phyloP scores from a whole-genome alignment of 2,329 filamentous ascomycete species.

The Claviceps digitariae region DNA sequence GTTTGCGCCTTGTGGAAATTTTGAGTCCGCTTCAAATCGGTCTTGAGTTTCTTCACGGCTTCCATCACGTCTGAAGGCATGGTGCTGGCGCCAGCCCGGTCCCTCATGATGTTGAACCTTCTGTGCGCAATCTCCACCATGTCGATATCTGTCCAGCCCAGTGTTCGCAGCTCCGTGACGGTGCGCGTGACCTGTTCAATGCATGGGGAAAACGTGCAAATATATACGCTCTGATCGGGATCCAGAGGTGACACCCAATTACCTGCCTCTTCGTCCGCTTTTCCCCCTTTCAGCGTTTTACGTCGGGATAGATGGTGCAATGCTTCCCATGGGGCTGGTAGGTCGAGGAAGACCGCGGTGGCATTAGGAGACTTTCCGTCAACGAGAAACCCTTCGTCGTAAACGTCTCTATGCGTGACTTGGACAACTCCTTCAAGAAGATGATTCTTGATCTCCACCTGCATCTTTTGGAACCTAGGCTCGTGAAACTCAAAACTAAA shows the following conservation, averaged over 20 bases:
- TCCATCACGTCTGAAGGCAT: constrained; percentile 65
- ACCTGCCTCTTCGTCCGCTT: constrained; percentile 11
- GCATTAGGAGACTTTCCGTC: constrained; percentile 46
- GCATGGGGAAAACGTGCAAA: constrained; percentile 94
- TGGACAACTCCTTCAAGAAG: constrained; percentile 51
- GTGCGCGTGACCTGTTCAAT: constrained; percentile 92
- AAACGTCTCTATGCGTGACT: constrained; percentile 69
- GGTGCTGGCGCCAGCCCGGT: constrained; percentile 63
- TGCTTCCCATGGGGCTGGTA: constrained; percentile 71
- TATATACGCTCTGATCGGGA: constrained; percentile 54
- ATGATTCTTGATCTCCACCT: constrained; percentile 56
- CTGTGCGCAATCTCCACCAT: constrained; percentile 83
- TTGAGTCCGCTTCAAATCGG: constrained; percentile 57
- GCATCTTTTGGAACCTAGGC: constrained; percentile 54
- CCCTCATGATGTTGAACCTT: constrained; percentile 68
- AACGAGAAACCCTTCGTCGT: constrained; percentile 57
- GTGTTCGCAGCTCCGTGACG: constrained; percentile 61
- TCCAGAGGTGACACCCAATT: constrained; percentile 51
- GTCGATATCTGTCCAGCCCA: constrained; percentile 82
- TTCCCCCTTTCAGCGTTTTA: constrained; percentile 13
- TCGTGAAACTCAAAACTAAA: constrained; percentile 77
- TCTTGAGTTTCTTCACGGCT: constrained; percentile 57
- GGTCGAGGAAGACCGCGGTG: constrained; percentile 63
- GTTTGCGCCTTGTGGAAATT: constrained; percentile 41
- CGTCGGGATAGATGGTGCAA: constrained; percentile 58